Base-by-base conservation (phyloP, 1,139 yeast species). In the Kodamaea ohmeri region DNA sequence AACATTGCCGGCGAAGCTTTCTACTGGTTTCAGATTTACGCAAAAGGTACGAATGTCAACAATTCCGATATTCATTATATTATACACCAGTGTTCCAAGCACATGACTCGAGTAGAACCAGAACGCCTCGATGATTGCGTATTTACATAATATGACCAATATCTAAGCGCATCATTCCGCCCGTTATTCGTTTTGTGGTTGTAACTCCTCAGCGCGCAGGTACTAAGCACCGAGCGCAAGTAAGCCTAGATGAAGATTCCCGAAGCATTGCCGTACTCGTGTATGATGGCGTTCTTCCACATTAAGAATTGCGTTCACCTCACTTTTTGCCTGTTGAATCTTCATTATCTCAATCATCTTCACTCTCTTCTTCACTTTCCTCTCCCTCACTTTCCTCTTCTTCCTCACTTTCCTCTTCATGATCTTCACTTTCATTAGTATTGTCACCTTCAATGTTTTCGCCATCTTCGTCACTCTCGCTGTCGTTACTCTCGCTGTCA, bases 401-500 rank as follows among this genome's bases (percentile, higher is more conserved):
- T 4, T 51, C 60, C 12, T 47, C 67, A 9, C 25, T 17, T 12
- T 55, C 63, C 7, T 49, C 53, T 4, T 48, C 48, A n/a, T n/a
- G n/a, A n/a, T n/a, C n/a, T n/a, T n/a, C n/a, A n/a, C n/a, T n/a
- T n/a, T n/a, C n/a, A n/a, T n/a, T n/a, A n/a, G n/a, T n/a, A n/a
- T n/a, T n/a, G n/a, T n/a, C n/a, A n/a, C n/a, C n/a, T n/a, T n/a
- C n/a, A n/a, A n/a, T n/a, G n/a, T n/a, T n/a, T n/a, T n/a, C n/a
- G n/a, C n/a, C n/a, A n/a, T n/a, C 28, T 25, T 25, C 28, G 16
- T 17, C 14, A 12, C 5, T 6, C 6, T 45, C 46, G 12, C 12
- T 25, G 17, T 55, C 58, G n/a, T 52, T 46, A 1, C 56, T 56
- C 35, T 61, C 55, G 40, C 58, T 47, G 20, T 51, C 47, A 46